These are phyloP conservation scores for Marasmius oreades DNA, from an alignment of 1,284 basidiomycete species.

Conservation along the genomic window DNA sequence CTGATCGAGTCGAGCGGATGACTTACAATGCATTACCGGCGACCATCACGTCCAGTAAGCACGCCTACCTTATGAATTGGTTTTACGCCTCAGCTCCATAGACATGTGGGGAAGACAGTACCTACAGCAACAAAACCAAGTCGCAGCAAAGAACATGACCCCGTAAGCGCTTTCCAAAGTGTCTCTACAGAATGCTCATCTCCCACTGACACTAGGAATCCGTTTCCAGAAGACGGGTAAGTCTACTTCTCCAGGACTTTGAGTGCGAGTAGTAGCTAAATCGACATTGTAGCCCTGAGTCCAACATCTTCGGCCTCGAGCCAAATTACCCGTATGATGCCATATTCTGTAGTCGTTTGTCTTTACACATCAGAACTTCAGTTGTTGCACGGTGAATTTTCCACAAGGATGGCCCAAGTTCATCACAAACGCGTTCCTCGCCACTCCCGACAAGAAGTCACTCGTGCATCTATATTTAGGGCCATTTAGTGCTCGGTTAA, in stretches of 20 bases:
- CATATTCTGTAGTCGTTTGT: neutral
- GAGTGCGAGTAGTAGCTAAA: neutral
- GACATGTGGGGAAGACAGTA: constrained; percentile 62
- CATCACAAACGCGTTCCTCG: constrained; percentile 51
- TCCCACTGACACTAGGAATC: constrained; percentile 33
- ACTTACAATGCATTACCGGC: constrained; percentile 57
- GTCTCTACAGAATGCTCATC: neutral
- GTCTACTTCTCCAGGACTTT: constrained; percentile 11
- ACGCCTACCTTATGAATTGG: neutral
- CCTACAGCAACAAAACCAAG: constrained; percentile 58
- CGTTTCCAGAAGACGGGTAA: constrained; percentile 50
- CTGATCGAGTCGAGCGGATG: constrained; percentile 55
- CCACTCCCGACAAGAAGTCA: constrained; percentile 42
- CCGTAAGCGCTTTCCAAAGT: constrained; percentile 33
- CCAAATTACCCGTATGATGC: constrained; percentile 42
- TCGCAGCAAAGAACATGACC: constrained; percentile 53
- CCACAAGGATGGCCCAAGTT: constrained; percentile 63
- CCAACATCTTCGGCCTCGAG: constrained; percentile 52
- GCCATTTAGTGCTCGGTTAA: constrained; percentile 42
- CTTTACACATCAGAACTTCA: constrained; percentile 15
- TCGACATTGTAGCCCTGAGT: constrained; percentile 39
- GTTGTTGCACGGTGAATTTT: constrained; percentile 59
- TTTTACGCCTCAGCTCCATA: constrained; percentile 16
- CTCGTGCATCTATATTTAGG: constrained; percentile 55
- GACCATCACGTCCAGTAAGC: constrained; percentile 45